Conservation (phyloP, 1,139 yeast species). For the Casaregolazyma suthepensis region DNA sequence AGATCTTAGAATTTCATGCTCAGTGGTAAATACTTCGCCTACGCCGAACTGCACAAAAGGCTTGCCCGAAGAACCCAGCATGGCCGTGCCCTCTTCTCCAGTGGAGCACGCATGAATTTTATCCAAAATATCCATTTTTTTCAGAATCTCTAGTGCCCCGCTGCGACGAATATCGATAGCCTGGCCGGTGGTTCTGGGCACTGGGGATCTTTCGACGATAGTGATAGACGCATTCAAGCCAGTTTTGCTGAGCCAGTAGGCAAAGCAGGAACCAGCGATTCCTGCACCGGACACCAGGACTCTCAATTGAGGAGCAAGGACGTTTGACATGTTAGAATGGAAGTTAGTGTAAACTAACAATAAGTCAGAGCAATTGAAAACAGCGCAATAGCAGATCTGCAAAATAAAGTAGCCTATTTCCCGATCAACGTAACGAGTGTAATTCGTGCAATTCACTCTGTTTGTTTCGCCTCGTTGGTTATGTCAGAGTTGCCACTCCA, state of each 20-base stretch:
- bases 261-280: background rate
- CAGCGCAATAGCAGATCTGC: too few relatives aligned
- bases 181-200: background rate
- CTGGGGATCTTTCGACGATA: background rate
- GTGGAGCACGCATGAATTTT: background rate
- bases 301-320: background rate
- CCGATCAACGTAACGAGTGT: too few relatives aligned
- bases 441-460: too few relatives aligned
- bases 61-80: background rate
- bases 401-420: too few relatives aligned
- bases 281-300: background rate
- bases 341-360: too few relatives aligned
- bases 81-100: background rate
- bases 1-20: background rate
- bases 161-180: background rate
- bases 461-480: too few relatives aligned
- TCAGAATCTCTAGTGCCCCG: background rate
- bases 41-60: background rate
- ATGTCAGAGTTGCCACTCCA: too few relatives aligned
- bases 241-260: background rate
- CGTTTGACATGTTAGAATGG: background rate
- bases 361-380: too few relatives aligned
- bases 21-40: background rate
- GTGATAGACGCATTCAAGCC: background rate
- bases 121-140: background rate